Evolutionary conservation across 2,329 filamentous ascomycete genomes (phyloP).

Genomic region (Botrytis squamosa): DNA sequence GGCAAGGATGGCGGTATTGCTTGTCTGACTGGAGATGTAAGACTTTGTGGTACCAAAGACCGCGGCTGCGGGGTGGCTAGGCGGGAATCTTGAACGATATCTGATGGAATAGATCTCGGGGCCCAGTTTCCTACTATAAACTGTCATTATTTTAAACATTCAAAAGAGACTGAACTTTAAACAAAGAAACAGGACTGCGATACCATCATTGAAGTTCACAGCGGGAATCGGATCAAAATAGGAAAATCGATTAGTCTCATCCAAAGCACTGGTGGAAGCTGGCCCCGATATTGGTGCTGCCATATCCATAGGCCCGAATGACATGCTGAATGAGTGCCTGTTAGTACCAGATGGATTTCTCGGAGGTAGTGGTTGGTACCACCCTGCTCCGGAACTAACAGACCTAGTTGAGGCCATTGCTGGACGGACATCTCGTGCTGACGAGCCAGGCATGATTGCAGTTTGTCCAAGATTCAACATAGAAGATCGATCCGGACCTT

Average conservation of each 20-base stretch:
- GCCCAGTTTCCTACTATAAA: conserved; percentile 15
- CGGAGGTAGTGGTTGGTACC: background rate
- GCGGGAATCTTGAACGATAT: background rate
- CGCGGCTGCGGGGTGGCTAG: background rate
- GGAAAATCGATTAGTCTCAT: conserved; percentile 5
- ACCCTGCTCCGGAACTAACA: background rate
- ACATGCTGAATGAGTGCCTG: background rate
- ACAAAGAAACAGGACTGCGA: background rate
- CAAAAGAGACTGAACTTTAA: background rate
- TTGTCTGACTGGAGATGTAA: background rate
- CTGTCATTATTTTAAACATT: background rate
- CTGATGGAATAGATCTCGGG: conserved; percentile 8
- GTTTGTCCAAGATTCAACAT: background rate
- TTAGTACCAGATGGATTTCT: background rate
- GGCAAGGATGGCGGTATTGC: background rate
- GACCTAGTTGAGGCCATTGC: background rate
- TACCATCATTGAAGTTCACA: conserved; percentile 9
- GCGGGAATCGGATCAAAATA: conserved; percentile 1
- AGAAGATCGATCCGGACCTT: conserved; percentile 7
- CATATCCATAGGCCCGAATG: background rate
- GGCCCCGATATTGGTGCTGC: background rate
- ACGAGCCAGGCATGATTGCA: background rate
- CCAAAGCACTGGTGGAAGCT: conserved; percentile 4
- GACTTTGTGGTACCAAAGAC: background rate
- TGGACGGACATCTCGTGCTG: background rate